Evolutionary conservation across 495 filamentous ascomycete genomes (phyloP), one percentile per base, ranked within the genome.

Genomic region (Astrothelium macrocarpum): DNA sequence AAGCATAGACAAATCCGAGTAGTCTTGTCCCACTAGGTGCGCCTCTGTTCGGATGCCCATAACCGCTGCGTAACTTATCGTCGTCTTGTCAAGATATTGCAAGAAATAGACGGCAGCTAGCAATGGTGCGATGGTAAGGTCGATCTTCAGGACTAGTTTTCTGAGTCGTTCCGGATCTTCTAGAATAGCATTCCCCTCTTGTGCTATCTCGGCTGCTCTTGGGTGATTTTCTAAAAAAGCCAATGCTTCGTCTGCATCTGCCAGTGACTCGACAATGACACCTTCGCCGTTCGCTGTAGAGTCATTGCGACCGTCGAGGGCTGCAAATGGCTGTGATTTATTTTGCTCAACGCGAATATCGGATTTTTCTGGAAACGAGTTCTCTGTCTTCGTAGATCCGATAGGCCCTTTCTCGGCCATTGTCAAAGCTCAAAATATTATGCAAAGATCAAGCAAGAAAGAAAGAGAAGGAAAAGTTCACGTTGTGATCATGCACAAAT

Each of bases 211-310:
- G 16, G 61, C 36, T 5, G 66, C 53, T 11, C 62, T 43, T 7
- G 71, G 71, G 39, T 73, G 71, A 36, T 70, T 67, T 59, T 73
- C 68, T 9, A 73, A 62, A 28, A 73, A 73, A 9, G 61, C 49
- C 36, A 73, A 60, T 3, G 71, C 71, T 60, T 73, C 71, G 61
- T 73, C 71, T 5, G 71, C 71, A 60, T 73, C 71, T 2, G 42
- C n/a, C 36, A 73, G 69, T 29, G 62, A 59, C 18, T 45, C 36
- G 23, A 73, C 64, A 5, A 61, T 61, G 26, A 65, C 58, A 26
- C 58, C 32, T n/a, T 58, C 58, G 0, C 34, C 29, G 1, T n/a
- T 42, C 28, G 60, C 49, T 12, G 60, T 25, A 14, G 68, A 71
- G 23, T 36, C 31, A 36, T 71, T 69, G 61, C 71, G 71, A 28